phyloP scores from a whole-genome alignment of 129 eudicot genomes.

The Saposhnikovia divaricata region DNA sequence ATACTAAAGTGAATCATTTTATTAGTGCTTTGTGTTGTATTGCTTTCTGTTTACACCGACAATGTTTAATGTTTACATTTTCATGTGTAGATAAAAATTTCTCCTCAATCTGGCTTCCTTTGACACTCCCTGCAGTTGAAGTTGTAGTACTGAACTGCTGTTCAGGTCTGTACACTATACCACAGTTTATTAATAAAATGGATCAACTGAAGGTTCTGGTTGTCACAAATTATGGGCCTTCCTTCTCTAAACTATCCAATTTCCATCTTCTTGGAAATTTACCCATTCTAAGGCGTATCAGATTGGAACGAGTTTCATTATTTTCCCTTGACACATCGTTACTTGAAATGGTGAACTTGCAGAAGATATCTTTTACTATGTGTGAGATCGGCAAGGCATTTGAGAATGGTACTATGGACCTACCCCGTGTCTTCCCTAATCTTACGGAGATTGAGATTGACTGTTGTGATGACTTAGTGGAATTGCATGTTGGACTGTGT shows the following conservation, averaged over 20 bases:
- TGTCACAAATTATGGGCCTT: slow-evolving; percentile 36
- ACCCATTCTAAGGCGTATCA: slow-evolving; percentile 27
- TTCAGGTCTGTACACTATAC: slow-evolving; percentile 25
- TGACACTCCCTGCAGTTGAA: slow-evolving; percentile 31
- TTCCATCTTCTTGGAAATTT: neutral
- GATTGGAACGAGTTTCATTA: slow-evolving; percentile 38
- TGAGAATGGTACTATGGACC: slow-evolving; percentile 11
- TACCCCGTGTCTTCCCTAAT: slow-evolving; percentile 23
- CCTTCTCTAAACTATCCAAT: neutral
- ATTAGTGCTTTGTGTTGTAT: neutral
- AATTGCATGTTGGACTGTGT: slow-evolving; percentile 28
- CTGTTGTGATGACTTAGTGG: slow-evolving; percentile 32
- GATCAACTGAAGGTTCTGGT: slow-evolving; percentile 27
- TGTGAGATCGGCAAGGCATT: slow-evolving; percentile 40
- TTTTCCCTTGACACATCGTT: slow-evolving; percentile 20
- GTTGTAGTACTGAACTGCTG: slow-evolving; percentile 35
- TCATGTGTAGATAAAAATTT: slow-evolving; percentile 33
- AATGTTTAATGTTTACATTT: neutral
- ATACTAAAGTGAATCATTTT: neutral
- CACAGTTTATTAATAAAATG: slow-evolving; percentile 28
- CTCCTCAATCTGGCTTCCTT: slow-evolving; percentile 31
- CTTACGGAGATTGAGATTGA: slow-evolving; percentile 34
- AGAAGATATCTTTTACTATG: slow-evolving; percentile 38
- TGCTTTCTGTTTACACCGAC: neutral
- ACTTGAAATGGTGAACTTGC: slow-evolving; percentile 23